Base-by-base conservation (phyloP, 116 monocot genomes). In the Phalaenopsis hybrid region DNA sequence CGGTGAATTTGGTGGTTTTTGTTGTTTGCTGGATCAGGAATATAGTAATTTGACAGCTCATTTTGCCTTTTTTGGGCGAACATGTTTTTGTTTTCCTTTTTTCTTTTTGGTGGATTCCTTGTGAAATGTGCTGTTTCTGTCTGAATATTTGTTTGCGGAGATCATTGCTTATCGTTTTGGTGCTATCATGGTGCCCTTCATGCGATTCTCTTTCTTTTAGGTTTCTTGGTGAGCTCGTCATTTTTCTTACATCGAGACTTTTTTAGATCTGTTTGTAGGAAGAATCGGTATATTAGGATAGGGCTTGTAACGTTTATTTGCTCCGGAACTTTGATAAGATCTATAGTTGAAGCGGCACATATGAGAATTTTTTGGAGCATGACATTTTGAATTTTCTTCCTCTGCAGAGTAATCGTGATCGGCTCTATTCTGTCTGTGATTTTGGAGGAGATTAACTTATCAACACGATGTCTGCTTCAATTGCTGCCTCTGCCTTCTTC, bases 401-500 rank as follows among this genome's bases (percentile, higher is more conserved):
- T 46, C 75, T 15, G 20, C 75, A 75, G 75, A 46, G 44, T 73
- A 43, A 73, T 33, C 1, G 13, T 41, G 73, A 37, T 33, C 13
- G 33, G 21, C 12, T 72, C 41, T 34, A 41, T 17, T 75, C 12
- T 4, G 3, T 46, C 21, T 34, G 10, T 3, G 46, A 45, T 77
- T 77, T 49, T 8, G 18, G 31, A 0, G 52, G n/a, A 75, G 46
- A 51, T 51, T 52, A 51, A 0, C 45, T n/a, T 57, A 52, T 28
- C 43, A 15, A 28, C 45, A 77, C 11, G 75, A 88, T 88, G 88
- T 86, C 86, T 48, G 89, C 88, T 74, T 83, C 86, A 0, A 58
- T 88, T 18, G 87, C 87, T 0, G 85, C 91, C 46, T 87, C 89
- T 0, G 88, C 86, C 8, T 93, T 93, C 82, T 86, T 85, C 77